These are phyloP conservation scores for Phylloporus scabripes DNA, from an alignment of 768 basidiomycete genomes.

Conservation along the genomic window DNA sequence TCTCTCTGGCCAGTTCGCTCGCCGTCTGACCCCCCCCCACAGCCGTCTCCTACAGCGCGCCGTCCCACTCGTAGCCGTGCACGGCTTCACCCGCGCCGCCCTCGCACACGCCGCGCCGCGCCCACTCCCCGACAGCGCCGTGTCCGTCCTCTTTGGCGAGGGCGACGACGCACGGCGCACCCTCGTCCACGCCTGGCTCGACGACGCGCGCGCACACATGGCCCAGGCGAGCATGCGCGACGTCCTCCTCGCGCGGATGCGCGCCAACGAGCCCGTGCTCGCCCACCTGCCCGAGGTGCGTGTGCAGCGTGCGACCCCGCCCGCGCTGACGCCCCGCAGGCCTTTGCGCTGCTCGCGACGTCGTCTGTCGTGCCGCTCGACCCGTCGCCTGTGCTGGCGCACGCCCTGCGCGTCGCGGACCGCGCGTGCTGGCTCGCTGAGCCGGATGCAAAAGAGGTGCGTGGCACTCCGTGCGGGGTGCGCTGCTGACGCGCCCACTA, in stretches of 20 bases:
- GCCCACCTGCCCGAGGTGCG: constrained; percentile 62
- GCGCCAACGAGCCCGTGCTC: constrained; percentile 64
- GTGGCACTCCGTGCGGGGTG: constrained; percentile 11
- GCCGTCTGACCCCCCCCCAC: background rate
- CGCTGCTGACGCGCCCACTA: constrained; percentile 21
- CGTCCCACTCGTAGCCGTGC: constrained; percentile 53
- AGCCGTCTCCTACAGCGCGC: constrained; percentile 50
- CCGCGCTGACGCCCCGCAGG: constrained; percentile 37
- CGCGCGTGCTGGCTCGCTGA: constrained; percentile 59
- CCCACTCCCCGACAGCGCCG: constrained; percentile 65
- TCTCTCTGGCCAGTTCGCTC: background rate
- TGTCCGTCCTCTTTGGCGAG: constrained; percentile 67
- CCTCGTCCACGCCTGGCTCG: constrained; percentile 70
- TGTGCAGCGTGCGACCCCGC: background rate
- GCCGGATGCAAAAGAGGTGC: constrained; percentile 54
- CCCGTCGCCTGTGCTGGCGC: constrained; percentile 53
- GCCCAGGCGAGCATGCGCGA: constrained; percentile 33
- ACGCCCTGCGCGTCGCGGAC: constrained; percentile 59
- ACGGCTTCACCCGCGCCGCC: constrained; percentile 73
- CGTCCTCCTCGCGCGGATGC: constrained; percentile 51
- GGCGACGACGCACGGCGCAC: constrained; percentile 61
- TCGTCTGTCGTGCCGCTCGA: constrained; percentile 52
- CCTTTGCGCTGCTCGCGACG: constrained; percentile 63
- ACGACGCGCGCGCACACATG: constrained; percentile 57
- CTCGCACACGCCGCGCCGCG: constrained; percentile 59